A percentile compares a stretch with the other conserved stretches of the same genome.
phyloP scores from a whole-genome alignment of 106 monocot genomes.

The Dactylorhiza incarnata region DNA sequence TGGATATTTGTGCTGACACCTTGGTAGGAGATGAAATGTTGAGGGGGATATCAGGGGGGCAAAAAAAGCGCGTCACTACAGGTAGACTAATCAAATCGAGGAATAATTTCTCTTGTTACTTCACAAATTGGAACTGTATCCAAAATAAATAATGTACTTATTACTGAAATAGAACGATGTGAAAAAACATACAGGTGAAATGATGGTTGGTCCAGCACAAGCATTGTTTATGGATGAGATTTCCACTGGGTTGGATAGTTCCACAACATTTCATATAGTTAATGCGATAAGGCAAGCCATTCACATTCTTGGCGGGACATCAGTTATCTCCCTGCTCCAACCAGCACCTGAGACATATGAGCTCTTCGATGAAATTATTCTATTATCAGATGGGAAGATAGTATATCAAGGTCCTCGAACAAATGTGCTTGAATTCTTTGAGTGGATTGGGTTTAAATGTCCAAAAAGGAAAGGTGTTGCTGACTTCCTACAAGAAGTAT shows the following conservation, averaged over 20 bases:
- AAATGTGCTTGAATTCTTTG: constrained; percentile 40
- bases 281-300: constrained; percentile 38
- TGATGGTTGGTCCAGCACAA: constrained; percentile 61
- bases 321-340: constrained; percentile 51
- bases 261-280: constrained; percentile 57
- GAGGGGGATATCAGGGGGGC: constrained; percentile 56
- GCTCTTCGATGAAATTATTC: constrained; percentile 55
- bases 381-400: constrained; percentile 46
- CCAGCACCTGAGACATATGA: constrained; percentile 66
- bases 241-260: constrained; percentile 58
- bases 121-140: not conserved
- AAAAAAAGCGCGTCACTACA: constrained; percentile 51
- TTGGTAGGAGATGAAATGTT: constrained; percentile 54
- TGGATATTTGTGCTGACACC: constrained; percentile 49
- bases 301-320: constrained; percentile 45
- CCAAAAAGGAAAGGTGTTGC: constrained; percentile 9
- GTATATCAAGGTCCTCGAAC: constrained; percentile 58
- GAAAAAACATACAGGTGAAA: constrained; percentile 30
- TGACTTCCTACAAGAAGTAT: constrained; percentile 11
- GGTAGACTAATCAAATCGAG: constrained; percentile 15
- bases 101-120: not conserved
- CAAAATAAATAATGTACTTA: not conserved
- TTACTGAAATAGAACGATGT: not conserved
- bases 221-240: constrained; percentile 73
- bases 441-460: constrained; percentile 6